These are phyloP conservation scores for Lolium perenne DNA, from an alignment of 176 grass and related monocot genomes.

Conservation along the genomic window DNA sequence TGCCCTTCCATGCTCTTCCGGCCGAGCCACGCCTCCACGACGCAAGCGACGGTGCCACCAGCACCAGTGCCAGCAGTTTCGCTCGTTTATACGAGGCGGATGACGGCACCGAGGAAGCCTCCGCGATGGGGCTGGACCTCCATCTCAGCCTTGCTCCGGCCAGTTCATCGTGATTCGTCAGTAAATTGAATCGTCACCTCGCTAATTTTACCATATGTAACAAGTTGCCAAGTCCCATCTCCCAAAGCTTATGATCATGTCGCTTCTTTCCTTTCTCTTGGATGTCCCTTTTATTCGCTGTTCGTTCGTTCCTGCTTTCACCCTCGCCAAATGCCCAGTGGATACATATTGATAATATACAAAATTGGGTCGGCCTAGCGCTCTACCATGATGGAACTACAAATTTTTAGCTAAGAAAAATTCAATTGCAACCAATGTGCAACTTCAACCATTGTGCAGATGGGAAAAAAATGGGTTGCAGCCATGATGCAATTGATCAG, in stretches of 20 bases:
- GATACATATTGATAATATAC: no score
- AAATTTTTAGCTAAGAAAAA: background rate
- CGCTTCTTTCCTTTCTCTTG: background rate
- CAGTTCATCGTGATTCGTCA: constrained; percentile 46
- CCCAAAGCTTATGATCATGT: background rate
- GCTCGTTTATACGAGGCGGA: constrained; percentile 16
- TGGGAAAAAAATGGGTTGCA: background rate
- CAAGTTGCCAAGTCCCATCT: background rate
- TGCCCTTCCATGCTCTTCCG: constrained; percentile 49
- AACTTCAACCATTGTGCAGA: background rate
- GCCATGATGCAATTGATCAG: background rate
- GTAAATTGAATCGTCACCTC: background rate
- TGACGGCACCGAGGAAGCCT: constrained; percentile 41
- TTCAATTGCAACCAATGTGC: no score
- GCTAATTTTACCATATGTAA: constrained; percentile 2
- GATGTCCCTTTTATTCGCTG: background rate
- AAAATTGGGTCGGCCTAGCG: no score
- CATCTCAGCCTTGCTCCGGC: constrained; percentile 78
- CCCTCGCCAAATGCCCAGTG: background rate
- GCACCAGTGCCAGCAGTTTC: background rate
- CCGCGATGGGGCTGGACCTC: constrained; percentile 63
- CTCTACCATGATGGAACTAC: background rate
- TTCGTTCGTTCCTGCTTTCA: background rate
- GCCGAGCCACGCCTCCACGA: background rate
- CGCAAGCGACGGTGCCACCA: background rate